Conservation (phyloP, 371 early-diverging fungal genomes). For the Apophysomyces sp. region DNA sequence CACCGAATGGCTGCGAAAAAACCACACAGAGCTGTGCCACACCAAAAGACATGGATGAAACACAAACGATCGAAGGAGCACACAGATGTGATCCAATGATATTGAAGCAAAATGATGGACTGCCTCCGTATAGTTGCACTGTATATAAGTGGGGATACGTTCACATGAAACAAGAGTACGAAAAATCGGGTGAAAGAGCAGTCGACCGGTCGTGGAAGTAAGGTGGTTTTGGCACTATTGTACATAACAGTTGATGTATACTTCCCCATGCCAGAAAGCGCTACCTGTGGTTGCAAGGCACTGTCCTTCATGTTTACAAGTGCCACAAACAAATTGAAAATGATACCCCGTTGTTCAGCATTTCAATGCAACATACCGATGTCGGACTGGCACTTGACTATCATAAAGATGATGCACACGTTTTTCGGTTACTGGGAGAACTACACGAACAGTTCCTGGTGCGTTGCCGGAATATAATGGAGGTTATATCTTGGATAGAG, state of each 20-base stretch:
- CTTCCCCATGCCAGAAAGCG: slow-evolving; percentile 15
- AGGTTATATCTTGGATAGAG: slow-evolving; percentile 24
- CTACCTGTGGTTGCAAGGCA: slow-evolving; percentile 32
- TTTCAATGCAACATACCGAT: slow-evolving; percentile 15
- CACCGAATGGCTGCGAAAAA: not conserved
- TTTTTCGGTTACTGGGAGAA: slow-evolving; percentile 12
- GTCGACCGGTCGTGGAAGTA: slow-evolving; percentile 35
- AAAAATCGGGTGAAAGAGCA: not conserved
- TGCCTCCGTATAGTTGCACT: slow-evolving; percentile 36
- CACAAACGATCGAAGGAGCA: not conserved
- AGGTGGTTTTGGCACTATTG: not conserved
- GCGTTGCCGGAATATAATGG: slow-evolving; percentile 1
- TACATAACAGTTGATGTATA: not conserved
- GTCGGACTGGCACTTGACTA: slow-evolving; percentile 17
- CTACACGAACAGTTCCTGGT: slow-evolving; percentile 16
- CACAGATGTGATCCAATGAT: not conserved
- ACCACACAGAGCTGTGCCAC: not conserved
- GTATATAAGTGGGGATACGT: slow-evolving; percentile 36
- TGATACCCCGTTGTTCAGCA: not conserved
- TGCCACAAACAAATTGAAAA: not conserved
- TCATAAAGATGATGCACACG: slow-evolving; percentile 1
- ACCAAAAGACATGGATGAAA: not conserved
- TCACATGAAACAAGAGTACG: slow-evolving; percentile 28
- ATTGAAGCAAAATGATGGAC: not conserved
- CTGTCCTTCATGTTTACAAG: slow-evolving; percentile 23